These are phyloP conservation scores for Eimeria acervulina DNA, from an alignment of 169 alveolate species.

Conservation along the genomic window DNA sequence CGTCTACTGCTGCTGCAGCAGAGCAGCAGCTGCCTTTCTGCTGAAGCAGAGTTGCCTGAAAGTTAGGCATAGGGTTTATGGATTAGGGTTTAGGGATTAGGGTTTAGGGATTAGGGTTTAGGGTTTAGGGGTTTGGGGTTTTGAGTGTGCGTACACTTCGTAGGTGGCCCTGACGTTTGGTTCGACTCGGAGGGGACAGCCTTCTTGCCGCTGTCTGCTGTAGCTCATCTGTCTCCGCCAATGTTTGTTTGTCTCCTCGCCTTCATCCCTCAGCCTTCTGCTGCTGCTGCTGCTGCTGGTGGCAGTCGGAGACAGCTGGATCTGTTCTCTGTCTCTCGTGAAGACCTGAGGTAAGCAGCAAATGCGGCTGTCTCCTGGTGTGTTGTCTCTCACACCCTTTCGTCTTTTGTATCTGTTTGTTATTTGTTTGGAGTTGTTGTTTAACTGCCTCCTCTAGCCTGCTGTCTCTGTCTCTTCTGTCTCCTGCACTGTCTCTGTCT, in stretches of 20 bases:
- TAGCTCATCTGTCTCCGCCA: constrained; percentile 20
- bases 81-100: background rate
- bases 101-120: background rate
- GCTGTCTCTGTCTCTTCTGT: background rate
- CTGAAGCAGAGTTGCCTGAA: too few relatives aligned
- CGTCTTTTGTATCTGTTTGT: background rate
- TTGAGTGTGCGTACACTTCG: background rate
- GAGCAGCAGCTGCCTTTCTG: background rate
- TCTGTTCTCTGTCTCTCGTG: background rate
- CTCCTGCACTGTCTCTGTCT: background rate
- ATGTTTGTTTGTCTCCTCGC: constrained; percentile 44
- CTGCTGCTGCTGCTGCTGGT: background rate
- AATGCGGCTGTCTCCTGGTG: background rate
- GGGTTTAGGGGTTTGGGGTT: background rate
- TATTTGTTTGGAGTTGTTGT: background rate
- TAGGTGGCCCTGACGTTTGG: constrained; percentile 13
- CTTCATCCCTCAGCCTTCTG: constrained; percentile 40
- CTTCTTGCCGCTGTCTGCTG: constrained; percentile 54
- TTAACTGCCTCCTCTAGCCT: background rate
- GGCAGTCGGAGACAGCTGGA: background rate
- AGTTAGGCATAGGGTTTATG: background rate
- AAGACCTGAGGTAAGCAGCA: constrained; percentile 25
- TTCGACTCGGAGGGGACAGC: constrained; percentile 44
- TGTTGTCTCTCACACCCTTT: background rate
- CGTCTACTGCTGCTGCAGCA: background rate